Evolutionary conservation across 371 early-diverging fungal species (phyloP).

Genomic region (Apophysomyces variabilis): DNA sequence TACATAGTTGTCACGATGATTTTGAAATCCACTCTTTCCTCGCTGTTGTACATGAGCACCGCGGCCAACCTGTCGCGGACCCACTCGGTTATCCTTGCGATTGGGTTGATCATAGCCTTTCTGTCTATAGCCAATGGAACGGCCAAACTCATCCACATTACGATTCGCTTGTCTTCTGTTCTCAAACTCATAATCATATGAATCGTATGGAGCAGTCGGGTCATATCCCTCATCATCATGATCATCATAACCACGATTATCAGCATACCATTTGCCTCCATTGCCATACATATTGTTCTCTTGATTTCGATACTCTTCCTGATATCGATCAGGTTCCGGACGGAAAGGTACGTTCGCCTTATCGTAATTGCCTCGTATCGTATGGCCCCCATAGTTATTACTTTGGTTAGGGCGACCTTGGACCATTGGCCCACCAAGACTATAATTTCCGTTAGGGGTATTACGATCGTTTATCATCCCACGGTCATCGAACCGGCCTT

Average conservation of each 20-base stretch:
- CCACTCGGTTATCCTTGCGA: neutral
- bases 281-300: neutral
- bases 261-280: neutral
- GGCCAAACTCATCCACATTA: constrained; percentile 6
- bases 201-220: neutral
- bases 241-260: constrained; percentile 3
- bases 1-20: neutral
- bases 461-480: neutral
- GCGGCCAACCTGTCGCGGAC: neutral
- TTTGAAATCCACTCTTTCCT: neutral
- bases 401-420: neutral
- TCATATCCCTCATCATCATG: neutral
- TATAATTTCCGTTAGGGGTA: neutral
- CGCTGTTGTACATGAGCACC: neutral
- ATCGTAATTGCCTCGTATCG: neutral
- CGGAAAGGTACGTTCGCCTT: neutral
- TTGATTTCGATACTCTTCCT: constrained; percentile 5
- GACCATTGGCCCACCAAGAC: neutral
- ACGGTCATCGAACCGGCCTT: constrained; percentile 2
- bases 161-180: neutral
- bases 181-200: neutral
- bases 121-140: constrained; percentile 3
- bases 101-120: constrained; percentile 6
- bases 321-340: neutral
- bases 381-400: neutral